Conservation (phyloP, 2,329 filamentous ascomycete species). For the Harringtonia aguacate region DNA sequence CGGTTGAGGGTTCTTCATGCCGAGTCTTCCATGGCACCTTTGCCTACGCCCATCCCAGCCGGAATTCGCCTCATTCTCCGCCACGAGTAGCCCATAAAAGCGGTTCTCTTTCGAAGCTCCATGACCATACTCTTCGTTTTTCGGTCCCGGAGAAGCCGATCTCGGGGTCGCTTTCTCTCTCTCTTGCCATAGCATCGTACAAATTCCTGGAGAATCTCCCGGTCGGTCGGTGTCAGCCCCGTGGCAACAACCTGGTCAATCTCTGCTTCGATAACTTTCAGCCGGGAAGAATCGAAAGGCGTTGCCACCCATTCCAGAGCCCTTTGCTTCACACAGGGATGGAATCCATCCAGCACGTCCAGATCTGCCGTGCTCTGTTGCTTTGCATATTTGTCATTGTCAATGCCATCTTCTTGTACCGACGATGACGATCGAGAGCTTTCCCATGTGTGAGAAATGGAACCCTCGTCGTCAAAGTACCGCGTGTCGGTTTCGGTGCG, state of each 20-base stretch:
- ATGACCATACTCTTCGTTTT: constrained; percentile 56
- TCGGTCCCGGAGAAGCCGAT: constrained; percentile 70
- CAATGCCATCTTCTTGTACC: no score
- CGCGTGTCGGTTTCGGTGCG: constrained; percentile 61
- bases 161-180: constrained; percentile 71
- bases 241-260: constrained; percentile 26
- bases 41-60: background rate
- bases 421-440: constrained; percentile 1
- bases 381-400: background rate
- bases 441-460: constrained; percentile 44
- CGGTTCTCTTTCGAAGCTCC: constrained; percentile 68
- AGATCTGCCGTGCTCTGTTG: background rate
- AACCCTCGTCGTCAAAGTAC: constrained; percentile 78
- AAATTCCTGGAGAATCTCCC: constrained; percentile 36
- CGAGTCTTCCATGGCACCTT: constrained; percentile 4
- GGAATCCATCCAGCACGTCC: constrained; percentile 25
- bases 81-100: constrained; percentile 88
- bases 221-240: constrained; percentile 23
- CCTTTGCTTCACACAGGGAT: constrained; percentile 28
- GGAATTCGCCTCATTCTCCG: constrained; percentile 31
- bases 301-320: constrained; percentile 33
- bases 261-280: constrained; percentile 37
- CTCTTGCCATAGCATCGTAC: constrained; percentile 43
- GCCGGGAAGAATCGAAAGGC: constrained; percentile 36
- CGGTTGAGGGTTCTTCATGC: constrained; percentile 12